Evolutionary conservation across 352 stramenopile genomes (phyloP), one percentile per base, ranked within the genome.

Genomic region (Globisporangium spiculum): DNA sequence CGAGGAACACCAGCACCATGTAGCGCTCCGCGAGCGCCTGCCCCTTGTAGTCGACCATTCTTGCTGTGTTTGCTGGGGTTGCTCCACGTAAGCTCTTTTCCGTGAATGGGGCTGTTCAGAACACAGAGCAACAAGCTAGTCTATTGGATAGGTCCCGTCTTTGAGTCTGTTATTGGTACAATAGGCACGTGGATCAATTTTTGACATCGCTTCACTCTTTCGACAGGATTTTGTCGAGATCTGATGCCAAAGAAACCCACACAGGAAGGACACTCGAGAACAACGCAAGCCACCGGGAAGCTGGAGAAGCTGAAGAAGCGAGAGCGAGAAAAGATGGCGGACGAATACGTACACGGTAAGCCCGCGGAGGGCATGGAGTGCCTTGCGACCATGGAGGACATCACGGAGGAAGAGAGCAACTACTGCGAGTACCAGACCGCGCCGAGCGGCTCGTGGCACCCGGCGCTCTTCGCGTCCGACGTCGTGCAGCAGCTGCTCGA

Each of bases 301-400:
- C 36, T 44, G 36, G 12, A 50, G 41, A 50, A 50, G 44, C 9
- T 38, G 22, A 16, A 65, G 36, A 30, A 62, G 16, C 1, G 30
- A 22, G 53, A 32, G 18, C 10, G 27, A 32, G 27, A 32, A 63
- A 24, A 56, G 24, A 80, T 80, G 74, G 34, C 63, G 61, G 58
- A n/a, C 44, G 56, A 34, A 20, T 27, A 63, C 30, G 67, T 55
- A 10, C 93, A 98, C 65, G 88, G 92, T 41, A 90, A 85, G 67
- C 94, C 94, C 10, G 65, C 71, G 4, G 87, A 92, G 22, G 91
- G 89, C 44, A 90, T 98, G 78, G 90, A 95, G 72, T 98, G 95
- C 75, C 79, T 98, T 46, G 91, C 88, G 57, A 97, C 92, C 14
- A 98, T 98, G 92, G 95, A 98, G 69, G 94, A 98, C 77, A 98